These are phyloP conservation scores for Kodamaea sp. DNA, from an alignment of 1,139 yeast genomes.

Conservation along the genomic window DNA sequence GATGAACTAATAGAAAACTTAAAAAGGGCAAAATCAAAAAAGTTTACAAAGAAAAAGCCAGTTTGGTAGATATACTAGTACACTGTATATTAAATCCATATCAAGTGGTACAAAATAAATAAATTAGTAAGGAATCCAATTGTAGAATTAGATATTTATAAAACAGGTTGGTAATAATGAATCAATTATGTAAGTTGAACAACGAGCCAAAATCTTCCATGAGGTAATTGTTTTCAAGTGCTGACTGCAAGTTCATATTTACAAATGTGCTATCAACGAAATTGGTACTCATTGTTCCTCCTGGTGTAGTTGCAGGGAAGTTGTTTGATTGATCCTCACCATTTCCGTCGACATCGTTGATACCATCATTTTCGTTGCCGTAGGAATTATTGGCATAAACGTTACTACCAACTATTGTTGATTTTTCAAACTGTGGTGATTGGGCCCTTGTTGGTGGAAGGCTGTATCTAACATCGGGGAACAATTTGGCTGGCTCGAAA, in stretches of 20 bases:
- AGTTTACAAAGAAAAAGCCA: conserved; percentile 7
- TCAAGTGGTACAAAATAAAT: conserved; percentile 1
- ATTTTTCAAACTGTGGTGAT: conserved; percentile 22
- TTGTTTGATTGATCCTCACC: conserved; percentile 10
- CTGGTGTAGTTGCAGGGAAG: conserved; percentile 27
- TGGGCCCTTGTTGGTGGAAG: conserved; percentile 39
- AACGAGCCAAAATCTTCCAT: conserved; percentile 35
- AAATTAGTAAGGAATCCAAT: neutral
- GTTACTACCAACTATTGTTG: conserved; percentile 14
- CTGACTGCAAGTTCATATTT: conserved; percentile 45
- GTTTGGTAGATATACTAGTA: neutral
- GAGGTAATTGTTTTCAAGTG: conserved; percentile 29
- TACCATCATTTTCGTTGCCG: conserved; percentile 7
- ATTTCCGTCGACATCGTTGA: neutral
- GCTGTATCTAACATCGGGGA: conserved; percentile 37
- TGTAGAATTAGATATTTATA: conserved; percentile 2
- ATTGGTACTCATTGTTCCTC: conserved; percentile 36
- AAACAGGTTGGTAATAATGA: neutral
- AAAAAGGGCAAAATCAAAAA: conserved; percentile 19
- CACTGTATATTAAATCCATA: neutral
- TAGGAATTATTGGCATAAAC: conserved; percentile 11
- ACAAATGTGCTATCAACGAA: conserved; percentile 43
- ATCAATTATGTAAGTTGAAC: conserved; percentile 23
- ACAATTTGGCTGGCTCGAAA: conserved; percentile 49
- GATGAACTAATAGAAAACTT: conserved; percentile 44